Evolutionary conservation across 371 early-diverging fungal genomes (phyloP).

Genomic region (Nosema muscidifuracis): DNA sequence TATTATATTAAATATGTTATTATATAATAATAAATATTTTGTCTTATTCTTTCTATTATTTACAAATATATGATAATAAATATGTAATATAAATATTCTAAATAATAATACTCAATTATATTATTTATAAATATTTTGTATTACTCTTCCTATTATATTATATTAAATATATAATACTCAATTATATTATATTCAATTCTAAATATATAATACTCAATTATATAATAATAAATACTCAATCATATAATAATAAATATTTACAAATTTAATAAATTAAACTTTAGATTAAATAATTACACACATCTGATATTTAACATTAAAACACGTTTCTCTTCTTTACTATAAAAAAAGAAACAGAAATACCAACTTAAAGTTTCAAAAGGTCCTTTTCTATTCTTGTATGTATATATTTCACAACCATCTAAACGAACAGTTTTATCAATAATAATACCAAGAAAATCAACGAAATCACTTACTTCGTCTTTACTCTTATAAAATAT

Average conservation of each 20-base stretch:
- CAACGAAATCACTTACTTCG: slow-evolving; percentile 23
- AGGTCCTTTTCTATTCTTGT: not conserved
- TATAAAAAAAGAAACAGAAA: slow-evolving; percentile 30
- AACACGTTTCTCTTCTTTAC: slow-evolving; percentile 30
- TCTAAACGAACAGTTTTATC: slow-evolving; percentile 13
- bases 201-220: too few species aligned
- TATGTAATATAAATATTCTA: too few species aligned
- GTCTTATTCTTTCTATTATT: too few species aligned
- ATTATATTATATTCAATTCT: too few species aligned
- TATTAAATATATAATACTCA: too few species aligned
- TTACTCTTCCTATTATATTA: too few species aligned
- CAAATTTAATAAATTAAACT: not conserved
- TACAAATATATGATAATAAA: too few species aligned
- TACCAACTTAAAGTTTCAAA: not conserved
- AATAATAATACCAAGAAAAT: slow-evolving; percentile 24
- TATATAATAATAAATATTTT: too few species aligned
- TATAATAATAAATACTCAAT: too few species aligned
- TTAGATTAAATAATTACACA: not conserved
- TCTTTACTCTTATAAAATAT: slow-evolving; percentile 9
- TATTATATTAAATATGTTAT: too few species aligned
- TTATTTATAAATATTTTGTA: too few species aligned
- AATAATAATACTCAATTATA: too few species aligned
- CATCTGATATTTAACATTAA: slow-evolving; percentile 30
- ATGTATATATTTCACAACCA: slow-evolving; percentile 20
- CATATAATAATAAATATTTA: not conserved